These are phyloP conservation scores for Oenanthe javanica DNA, from an alignment of 140 eudicot genomes.

Conservation along the genomic window DNA sequence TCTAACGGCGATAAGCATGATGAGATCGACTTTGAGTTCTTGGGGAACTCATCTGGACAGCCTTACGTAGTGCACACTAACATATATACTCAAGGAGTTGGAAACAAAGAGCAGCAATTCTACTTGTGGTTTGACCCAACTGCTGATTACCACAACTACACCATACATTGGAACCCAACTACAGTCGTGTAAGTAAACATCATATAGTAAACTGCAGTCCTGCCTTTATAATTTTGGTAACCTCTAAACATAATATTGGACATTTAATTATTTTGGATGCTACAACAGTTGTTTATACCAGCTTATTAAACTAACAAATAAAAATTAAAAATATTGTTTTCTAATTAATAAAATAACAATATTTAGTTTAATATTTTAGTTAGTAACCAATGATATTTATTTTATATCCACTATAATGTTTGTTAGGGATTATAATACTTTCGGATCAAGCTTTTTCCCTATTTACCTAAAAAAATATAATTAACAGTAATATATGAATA, in stretches of 20 bases:
- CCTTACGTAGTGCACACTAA: slow-evolving; percentile 80
- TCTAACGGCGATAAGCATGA: slow-evolving; percentile 61
- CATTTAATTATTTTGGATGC: too few relatives aligned
- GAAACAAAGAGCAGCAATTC: slow-evolving; percentile 64
- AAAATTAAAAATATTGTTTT: too few relatives aligned
- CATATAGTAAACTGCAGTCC: too few relatives aligned
- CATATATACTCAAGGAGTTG: slow-evolving; percentile 58
- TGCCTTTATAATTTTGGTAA: too few relatives aligned
- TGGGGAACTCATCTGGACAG: slow-evolving; percentile 66
- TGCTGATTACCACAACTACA: slow-evolving; percentile 63
- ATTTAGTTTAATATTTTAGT: neutral
- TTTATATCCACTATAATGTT: neutral
- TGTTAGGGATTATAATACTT: too few relatives aligned
- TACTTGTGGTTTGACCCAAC: slow-evolving; percentile 75
- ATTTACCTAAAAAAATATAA: too few relatives aligned
- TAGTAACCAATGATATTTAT: neutral
- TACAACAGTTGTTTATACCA: neutral
- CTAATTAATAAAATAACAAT: too few relatives aligned
- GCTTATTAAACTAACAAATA: too few relatives aligned
- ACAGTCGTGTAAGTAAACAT: slow-evolving; percentile 43
- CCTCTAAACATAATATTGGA: neutral
- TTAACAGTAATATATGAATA: too few relatives aligned
- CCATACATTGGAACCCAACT: slow-evolving; percentile 66
- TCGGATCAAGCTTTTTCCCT: too few relatives aligned
- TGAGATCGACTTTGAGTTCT: slow-evolving; percentile 83